A percentile compares a stretch with the other conserved stretches of the same genome.
Evolutionary conservation across 179 eudicot species (phyloP).

Genomic region (Beta macrorhiza): DNA sequence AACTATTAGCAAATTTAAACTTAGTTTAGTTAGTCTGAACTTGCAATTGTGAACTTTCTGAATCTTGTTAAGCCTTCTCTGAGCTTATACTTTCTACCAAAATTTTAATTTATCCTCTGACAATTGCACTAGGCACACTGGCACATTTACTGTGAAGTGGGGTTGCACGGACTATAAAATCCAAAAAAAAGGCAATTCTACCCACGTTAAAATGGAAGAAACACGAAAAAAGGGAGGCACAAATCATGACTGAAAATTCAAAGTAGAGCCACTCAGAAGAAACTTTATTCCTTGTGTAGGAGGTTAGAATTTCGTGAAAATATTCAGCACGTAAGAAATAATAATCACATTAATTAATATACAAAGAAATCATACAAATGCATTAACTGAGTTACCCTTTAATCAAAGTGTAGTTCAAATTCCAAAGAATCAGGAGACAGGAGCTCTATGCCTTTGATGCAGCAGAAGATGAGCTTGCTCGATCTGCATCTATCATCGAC

Average conservation of each 20-base stretch:
- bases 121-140: too few species aligned
- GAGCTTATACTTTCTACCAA: too few species aligned
- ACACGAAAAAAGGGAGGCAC: background rate
- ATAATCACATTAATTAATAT: constrained; percentile 18
- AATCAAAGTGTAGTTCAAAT: constrained; percentile 19
- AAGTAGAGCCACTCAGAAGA: background rate
- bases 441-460: constrained; percentile 19
- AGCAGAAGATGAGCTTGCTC: constrained; percentile 55
- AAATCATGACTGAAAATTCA: background rate
- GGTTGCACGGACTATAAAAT: too few species aligned
- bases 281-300: constrained; percentile 7
- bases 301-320: background rate
- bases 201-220: background rate
- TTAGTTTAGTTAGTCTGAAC: too few species aligned
- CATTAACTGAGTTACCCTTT: background rate
- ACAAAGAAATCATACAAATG: constrained; percentile 25
- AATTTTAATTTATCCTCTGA: too few species aligned
- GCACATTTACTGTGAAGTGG: too few species aligned
- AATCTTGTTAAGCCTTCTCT: too few species aligned
- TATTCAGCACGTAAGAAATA: constrained; percentile 6
- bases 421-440: constrained; percentile 29
- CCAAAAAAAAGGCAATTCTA: background rate
- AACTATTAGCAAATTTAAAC: too few species aligned
- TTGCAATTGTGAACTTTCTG: too few species aligned
- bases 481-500: constrained; percentile 88